Percentiles rank a stretch among this genome's conserved stretches.
Conservation (phyloP, 257 asterid genomes). For the Linaria vulgaris region DNA sequence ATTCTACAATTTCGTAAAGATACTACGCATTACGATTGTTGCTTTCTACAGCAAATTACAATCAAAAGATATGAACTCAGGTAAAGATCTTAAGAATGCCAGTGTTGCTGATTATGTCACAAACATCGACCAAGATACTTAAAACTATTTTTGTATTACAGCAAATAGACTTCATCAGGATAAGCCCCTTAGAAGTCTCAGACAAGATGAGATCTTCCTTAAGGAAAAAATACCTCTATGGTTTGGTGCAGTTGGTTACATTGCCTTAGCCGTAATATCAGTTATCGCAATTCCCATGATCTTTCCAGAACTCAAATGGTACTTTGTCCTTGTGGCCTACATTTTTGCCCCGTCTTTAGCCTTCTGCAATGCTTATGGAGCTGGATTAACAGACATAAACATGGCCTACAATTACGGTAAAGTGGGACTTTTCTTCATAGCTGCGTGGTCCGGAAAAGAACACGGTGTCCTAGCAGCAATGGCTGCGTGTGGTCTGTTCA, state of each 20-base stretch:
- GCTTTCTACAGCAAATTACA: slow-evolving; percentile 36
- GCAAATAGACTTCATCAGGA: too few relatives aligned
- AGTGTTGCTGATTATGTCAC: too few relatives aligned
- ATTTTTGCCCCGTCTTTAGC: slow-evolving; percentile 55
- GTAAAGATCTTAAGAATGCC: too few relatives aligned
- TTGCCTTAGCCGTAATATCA: slow-evolving; percentile 43
- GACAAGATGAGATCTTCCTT: slow-evolving; percentile 34
- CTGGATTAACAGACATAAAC: slow-evolving; percentile 61
- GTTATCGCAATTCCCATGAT: slow-evolving; percentile 48
- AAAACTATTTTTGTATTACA: too few relatives aligned
- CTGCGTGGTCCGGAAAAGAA: slow-evolving; percentile 56
- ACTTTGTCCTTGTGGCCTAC: slow-evolving; percentile 43
- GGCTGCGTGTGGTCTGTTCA: slow-evolving; percentile 53
- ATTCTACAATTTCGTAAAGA: slow-evolving; percentile 57
- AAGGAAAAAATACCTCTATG: slow-evolving; percentile 56
- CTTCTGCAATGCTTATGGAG: slow-evolving; percentile 61
- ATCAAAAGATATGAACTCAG: slow-evolving; percentile 29
- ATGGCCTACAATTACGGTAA: slow-evolving; percentile 38
- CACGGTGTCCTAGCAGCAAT: slow-evolving; percentile 60
- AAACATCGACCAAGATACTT: too few relatives aligned
- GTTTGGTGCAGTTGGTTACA: slow-evolving; percentile 45
- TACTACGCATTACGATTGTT: slow-evolving; percentile 38
- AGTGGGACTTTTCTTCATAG: slow-evolving; percentile 55
- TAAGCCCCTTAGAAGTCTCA: neutral
- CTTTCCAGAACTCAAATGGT: slow-evolving; percentile 58